These are phyloP conservation scores for button mushroom (Agaricus bisporus) DNA, from an alignment of 768 basidiomycete species.

Conservation along the genomic window DNA sequence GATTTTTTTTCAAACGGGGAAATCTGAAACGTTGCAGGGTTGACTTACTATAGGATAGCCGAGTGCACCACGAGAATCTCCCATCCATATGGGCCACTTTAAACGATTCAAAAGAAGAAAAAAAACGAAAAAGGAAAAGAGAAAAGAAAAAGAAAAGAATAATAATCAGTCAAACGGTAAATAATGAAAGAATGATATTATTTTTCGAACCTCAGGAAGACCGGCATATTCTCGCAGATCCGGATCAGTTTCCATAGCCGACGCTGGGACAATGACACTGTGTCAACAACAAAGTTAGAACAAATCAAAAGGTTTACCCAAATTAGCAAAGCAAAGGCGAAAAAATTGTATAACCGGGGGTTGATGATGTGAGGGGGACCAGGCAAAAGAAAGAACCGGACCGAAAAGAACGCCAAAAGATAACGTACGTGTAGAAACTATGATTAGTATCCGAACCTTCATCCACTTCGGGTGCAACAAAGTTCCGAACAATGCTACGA, in stretches of 20 bases:
- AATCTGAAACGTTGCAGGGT: not conserved
- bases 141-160: too few species aligned
- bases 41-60: conserved; percentile 23
- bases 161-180: too few species aligned
- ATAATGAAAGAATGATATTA: too few species aligned
- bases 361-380: too few species aligned
- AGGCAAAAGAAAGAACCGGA: too few species aligned
- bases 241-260: conserved; percentile 6
- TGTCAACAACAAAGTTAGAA: not conserved
- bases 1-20: not conserved
- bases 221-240: conserved; percentile 4
- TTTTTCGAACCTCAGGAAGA: conserved; percentile 7
- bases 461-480: conserved; percentile 27
- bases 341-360: too few species aligned
- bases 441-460: conserved; percentile 19
- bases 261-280: conserved; percentile 30
- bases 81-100: conserved; percentile 31
- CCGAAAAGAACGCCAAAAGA: too few species aligned
- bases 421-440: conserved; percentile 33
- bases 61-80: conserved; percentile 19
- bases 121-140: not conserved
- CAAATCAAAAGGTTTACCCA: too few species aligned
- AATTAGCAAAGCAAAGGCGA: too few species aligned
- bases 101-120: not conserved
- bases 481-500: conserved; percentile 31